Conservation (phyloP, 2,329 filamentous ascomycete genomes). For the Ascochyta fabae region DNA sequence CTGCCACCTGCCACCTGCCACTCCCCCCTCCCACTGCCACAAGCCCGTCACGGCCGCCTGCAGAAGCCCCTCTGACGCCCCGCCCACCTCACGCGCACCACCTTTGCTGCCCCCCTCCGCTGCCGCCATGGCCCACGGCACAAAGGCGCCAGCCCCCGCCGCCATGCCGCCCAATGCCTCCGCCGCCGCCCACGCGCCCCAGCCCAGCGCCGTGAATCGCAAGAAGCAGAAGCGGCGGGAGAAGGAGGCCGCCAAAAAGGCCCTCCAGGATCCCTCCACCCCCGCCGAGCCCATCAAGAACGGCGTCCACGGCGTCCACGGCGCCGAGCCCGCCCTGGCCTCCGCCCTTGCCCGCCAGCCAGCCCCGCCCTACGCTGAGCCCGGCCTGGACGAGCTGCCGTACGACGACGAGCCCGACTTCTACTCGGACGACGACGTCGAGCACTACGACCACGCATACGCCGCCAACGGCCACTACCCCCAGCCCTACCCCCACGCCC, state of each 20-base stretch:
- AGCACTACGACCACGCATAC: conserved; percentile 42
- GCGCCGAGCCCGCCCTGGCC: conserved; percentile 18
- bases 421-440: conserved; percentile 50
- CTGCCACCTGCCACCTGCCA: too few relatives aligned
- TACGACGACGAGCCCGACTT: conserved; percentile 45
- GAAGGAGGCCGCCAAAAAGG: conserved; percentile 74
- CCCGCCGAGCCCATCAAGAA: conserved; percentile 18
- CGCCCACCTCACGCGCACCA: not conserved
- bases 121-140: conserved; percentile 10
- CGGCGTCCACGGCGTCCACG: conserved; percentile 1
- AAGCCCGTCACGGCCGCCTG: not conserved
- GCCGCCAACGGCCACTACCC: conserved; percentile 42
- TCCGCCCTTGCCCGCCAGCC: conserved; percentile 24
- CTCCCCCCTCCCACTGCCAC: too few relatives aligned
- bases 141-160: conserved; percentile 10
- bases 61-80: conserved; percentile 17
- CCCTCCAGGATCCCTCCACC: conserved; percentile 44
- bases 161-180: conserved; percentile 50
- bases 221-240: conserved; percentile 95
- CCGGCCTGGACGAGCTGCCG: conserved; percentile 52
- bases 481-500: conserved; percentile 32
- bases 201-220: conserved; percentile 70
- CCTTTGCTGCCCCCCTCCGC: not conserved
- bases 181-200: conserved; percentile 41
- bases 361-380: conserved; percentile 53